phyloP scores from a whole-genome alignment of 495 filamentous ascomycete genomes.

The Penicillium egyptiacum region DNA sequence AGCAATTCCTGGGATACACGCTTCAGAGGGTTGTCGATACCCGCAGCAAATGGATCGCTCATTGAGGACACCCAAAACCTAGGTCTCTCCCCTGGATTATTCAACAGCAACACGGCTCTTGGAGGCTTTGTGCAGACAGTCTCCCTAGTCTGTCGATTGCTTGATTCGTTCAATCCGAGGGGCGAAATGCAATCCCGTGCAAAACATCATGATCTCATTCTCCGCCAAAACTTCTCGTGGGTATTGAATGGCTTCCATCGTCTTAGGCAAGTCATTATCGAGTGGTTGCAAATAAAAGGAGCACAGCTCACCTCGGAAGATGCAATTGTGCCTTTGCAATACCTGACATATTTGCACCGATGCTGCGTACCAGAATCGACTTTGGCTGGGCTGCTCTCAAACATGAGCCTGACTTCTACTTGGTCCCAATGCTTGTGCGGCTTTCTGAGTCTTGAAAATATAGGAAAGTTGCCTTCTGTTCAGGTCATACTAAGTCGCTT shows the following conservation, averaged over 20 bases:
- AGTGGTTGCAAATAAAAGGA: conserved; percentile 26
- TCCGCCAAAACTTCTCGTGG: conserved; percentile 39
- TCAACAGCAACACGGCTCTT: conserved; percentile 26
- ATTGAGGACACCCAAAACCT: conserved; percentile 36
- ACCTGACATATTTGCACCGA: conserved; percentile 24
- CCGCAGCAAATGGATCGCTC: conserved; percentile 30
- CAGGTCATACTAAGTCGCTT: conserved; percentile 31
- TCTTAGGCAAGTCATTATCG: conserved; percentile 33
- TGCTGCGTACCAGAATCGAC: conserved; percentile 20
- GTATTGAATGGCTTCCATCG: conserved; percentile 40
- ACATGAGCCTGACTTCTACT: conserved; percentile 28
- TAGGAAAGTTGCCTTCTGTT: conserved; percentile 22
- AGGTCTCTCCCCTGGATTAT: conserved; percentile 31
- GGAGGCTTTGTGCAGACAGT: conserved; percentile 29
- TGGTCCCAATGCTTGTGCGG: conserved; percentile 36
- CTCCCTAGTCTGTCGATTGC: conserved; percentile 26
- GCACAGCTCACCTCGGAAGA: conserved; percentile 19
- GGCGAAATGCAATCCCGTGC: background rate
- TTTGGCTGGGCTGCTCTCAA: conserved; percentile 18
- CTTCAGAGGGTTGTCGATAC: conserved; percentile 25
- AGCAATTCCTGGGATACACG: conserved; percentile 7
- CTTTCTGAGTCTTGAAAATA: conserved; percentile 23
- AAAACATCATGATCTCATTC: conserved; percentile 16
- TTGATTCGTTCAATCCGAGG: conserved; percentile 33
- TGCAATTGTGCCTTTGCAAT: conserved; percentile 24